These are phyloP conservation scores for Gracilaria domingensis DNA, from an alignment of 23 red algal genomes.

Conservation along the genomic window DNA sequence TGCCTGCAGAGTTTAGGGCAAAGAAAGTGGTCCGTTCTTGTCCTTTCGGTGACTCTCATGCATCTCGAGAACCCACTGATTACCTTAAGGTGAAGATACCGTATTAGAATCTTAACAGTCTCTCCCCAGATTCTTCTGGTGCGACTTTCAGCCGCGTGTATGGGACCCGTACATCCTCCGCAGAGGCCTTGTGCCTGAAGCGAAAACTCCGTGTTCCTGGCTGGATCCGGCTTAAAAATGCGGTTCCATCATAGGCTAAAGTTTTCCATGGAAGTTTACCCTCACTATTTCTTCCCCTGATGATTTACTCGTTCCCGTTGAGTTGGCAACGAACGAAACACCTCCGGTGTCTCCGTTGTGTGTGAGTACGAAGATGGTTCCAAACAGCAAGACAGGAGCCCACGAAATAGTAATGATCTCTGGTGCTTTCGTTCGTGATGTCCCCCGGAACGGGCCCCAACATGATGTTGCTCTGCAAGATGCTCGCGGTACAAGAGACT, in stretches of 20 bases:
- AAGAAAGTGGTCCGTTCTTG: constrained; percentile 65
- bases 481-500: constrained; percentile 47
- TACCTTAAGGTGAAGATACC: constrained; percentile 95
- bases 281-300: constrained; percentile 26
- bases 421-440: constrained; percentile 53
- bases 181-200: constrained; percentile 82
- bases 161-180: constrained; percentile 68
- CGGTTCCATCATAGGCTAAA: constrained; percentile 42
- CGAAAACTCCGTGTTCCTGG: constrained; percentile 78
- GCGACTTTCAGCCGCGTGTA: constrained; percentile 85
- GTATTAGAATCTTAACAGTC: constrained; percentile 40
- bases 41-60: constrained; percentile 68
- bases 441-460: constrained; percentile 67
- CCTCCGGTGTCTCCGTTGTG: constrained; percentile 72
- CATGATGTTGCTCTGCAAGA: constrained; percentile 54
- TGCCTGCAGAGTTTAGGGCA: constrained; percentile 62
- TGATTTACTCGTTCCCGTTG: constrained; percentile 28
- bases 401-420: constrained; percentile 77
- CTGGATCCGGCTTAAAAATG: constrained; percentile 82
- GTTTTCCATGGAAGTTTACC: constrained; percentile 64
- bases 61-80: constrained; percentile 54
- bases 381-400: constrained; percentile 50
- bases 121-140: constrained; percentile 60
- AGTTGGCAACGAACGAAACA: constrained; percentile 32
- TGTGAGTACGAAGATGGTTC: constrained; percentile 64